A percentile compares a stretch with the other conserved stretches of the same genome.
These are phyloP conservation scores for Clarireedia homoeocarpa DNA, from an alignment of 2,329 filamentous ascomycete genomes.

Conservation along the genomic window DNA sequence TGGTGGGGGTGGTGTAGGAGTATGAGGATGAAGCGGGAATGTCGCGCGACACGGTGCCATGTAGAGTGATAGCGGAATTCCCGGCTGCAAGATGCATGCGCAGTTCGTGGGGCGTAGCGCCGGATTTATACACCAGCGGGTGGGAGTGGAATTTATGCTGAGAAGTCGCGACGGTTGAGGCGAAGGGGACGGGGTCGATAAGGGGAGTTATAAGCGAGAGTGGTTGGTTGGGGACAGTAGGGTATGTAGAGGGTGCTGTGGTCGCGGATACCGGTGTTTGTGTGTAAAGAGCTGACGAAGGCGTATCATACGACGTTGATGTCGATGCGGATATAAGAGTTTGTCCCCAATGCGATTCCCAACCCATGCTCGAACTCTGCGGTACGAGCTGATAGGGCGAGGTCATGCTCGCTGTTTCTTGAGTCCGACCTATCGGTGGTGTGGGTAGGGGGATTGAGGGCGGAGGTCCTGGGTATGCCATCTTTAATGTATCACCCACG, in stretches of 20 bases:
- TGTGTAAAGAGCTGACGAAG: too few relatives aligned
- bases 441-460: too few relatives aligned
- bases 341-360: neutral
- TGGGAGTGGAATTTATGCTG: neutral
- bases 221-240: neutral
- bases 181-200: neutral
- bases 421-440: too few relatives aligned
- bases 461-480: too few relatives aligned
- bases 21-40: neutral
- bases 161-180: neutral
- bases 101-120: neutral
- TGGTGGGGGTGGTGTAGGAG: neutral
- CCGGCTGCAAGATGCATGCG: neutral
- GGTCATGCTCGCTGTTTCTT: neutral
- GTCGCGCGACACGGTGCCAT: neutral
- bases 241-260: neutral
- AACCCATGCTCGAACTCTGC: neutral
- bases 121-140: neutral
- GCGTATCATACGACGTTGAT: neutral
- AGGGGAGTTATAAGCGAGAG: neutral
- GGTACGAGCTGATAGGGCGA: neutral
- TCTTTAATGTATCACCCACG: too few relatives aligned
- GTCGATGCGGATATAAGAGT: neutral
- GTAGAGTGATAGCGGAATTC: neutral
- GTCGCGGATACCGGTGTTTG: neutral